Evolutionary conservation across 805 yeast species (phyloP), one percentile per base, ranked within the genome.

Genomic region (Saturnispora mendoncae): DNA sequence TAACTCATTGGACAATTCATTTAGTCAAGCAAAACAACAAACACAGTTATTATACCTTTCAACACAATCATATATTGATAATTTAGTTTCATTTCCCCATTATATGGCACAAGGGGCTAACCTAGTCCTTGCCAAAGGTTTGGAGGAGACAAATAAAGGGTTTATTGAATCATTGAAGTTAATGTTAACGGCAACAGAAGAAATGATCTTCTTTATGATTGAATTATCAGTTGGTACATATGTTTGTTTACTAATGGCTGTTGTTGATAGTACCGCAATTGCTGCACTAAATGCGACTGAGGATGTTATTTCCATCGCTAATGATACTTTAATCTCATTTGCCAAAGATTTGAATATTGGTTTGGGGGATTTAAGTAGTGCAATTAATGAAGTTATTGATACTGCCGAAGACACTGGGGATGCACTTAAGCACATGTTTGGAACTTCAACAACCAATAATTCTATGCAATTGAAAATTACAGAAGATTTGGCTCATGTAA

Each of bases 141-240:
- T 84, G 29, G 65, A 69, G 12, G 67, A 69, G 30, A 54, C 78
- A 0, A 69, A 78, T 27, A 58, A 65, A 8, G 75, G 69, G 0
- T 61, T 77, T 8, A 51, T 71, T 23, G 56, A 64, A 2, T 48
- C 71, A 0, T 41, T 84, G 9, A 52, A 66, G 1, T 43, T 77
- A 36, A 51, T 76, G 9, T 54, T 84, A 0, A 71, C 75, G 0
- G 80, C 77, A 0, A 62, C 79, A 6, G 80, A 83, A 50, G 67
- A 69, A 32, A 47, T 87, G 31, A 55, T 84, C 0, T 54, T 75
- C 4, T 84, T 90, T 54, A 64, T 76, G 6, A 62, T 90, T 7
- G 86, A 87, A 25, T 51, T 90, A 48, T 73, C 82, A 36, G 58
- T 87, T 2, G 97, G 97, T 0, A 92, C 97, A 0, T 85, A 84